Conservation (phyloP, 2,329 filamentous ascomycete species). For the Hymenoscyphus repandus region DNA sequence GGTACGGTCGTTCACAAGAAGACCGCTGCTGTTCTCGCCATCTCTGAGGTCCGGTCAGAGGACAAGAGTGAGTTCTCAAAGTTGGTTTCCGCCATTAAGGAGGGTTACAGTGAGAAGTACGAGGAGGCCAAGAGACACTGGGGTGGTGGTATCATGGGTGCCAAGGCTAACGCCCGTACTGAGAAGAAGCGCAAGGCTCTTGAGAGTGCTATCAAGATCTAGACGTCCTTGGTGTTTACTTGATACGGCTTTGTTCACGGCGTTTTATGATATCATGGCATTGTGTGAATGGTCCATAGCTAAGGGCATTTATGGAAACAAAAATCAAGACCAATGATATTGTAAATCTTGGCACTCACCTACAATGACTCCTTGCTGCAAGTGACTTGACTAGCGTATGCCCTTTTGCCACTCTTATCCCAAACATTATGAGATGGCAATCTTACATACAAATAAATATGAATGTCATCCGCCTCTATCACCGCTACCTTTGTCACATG, state of each 20-base stretch:
- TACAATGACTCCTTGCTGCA: background rate
- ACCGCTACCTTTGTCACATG: background rate
- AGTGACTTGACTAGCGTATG: background rate
- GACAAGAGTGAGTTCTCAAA: constrained; percentile 98
- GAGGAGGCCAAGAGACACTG: constrained; percentile 89
- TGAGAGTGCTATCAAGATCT: constrained; percentile 97
- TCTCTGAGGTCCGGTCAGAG: constrained; percentile 96
- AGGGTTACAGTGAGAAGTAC: constrained; percentile 94
- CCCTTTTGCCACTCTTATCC: background rate
- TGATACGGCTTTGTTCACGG: constrained; percentile 21
- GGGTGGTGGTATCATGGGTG: constrained; percentile 99
- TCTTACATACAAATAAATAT: too few relatives aligned
- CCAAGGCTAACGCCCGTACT: constrained; percentile 75
- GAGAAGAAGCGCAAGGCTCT: constrained; percentile 75
- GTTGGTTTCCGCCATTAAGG: constrained; percentile 93
- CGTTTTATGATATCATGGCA: constrained; percentile 32
- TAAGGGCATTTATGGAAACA: constrained; percentile 23
- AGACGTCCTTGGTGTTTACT: constrained; percentile 37
- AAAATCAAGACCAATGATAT: constrained; percentile 33
- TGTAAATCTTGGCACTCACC: constrained; percentile 20
- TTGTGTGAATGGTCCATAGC: constrained; percentile 27
- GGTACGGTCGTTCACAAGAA: constrained; percentile 99
- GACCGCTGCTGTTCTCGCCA: constrained; percentile 92
- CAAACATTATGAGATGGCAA: too few relatives aligned
- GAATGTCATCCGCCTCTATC: too few relatives aligned